Percentiles rank a stretch among this genome's conserved stretches.
phyloP scores from a whole-genome alignment of 1,284 basidiomycete species.

The Takashimella tepidaria region DNA sequence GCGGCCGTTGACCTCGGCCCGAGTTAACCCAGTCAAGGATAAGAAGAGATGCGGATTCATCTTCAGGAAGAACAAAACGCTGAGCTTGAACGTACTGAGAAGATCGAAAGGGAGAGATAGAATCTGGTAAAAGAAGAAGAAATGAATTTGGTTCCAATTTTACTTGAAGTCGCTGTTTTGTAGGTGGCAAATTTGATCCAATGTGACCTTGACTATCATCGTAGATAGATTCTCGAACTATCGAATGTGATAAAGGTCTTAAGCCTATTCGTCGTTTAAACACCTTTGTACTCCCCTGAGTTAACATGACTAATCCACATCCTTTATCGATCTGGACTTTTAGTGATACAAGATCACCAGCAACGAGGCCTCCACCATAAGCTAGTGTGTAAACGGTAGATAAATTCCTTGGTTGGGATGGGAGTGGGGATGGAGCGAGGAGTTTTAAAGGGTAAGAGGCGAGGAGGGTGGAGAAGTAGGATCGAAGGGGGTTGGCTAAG shows the following conservation, averaged over 20 bases:
- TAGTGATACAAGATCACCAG: conserved; percentile 72
- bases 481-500: conserved; percentile 29
- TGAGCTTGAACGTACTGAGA: conserved; percentile 78
- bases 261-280: conserved; percentile 67
- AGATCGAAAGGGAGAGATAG: conserved; percentile 82
- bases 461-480: conserved; percentile 67
- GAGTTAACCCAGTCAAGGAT: conserved; percentile 89
- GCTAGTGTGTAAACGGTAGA: conserved; percentile 74
- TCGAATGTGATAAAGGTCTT: conserved; percentile 27
- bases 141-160: conserved; percentile 54
- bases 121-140: conserved; percentile 79
- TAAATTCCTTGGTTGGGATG: conserved; percentile 49
- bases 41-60: conserved; percentile 56
- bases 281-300: conserved; percentile 86
- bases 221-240: background rate
- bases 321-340: conserved; percentile 57
- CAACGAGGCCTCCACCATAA: conserved; percentile 91
- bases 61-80: conserved; percentile 53
- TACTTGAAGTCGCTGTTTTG: conserved; percentile 53
- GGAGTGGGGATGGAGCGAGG: conserved; percentile 58
- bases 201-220: conserved; percentile 6
- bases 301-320: conserved; percentile 36
- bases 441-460: conserved; percentile 89
- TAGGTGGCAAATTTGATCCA: conserved; percentile 21
- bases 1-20: conserved; percentile 54